A percentile compares a stretch with the other conserved stretches of the same genome.
These are phyloP conservation scores for Tricholoma furcatifolium DNA, from an alignment of 768 basidiomycete species.

Conservation along the genomic window DNA sequence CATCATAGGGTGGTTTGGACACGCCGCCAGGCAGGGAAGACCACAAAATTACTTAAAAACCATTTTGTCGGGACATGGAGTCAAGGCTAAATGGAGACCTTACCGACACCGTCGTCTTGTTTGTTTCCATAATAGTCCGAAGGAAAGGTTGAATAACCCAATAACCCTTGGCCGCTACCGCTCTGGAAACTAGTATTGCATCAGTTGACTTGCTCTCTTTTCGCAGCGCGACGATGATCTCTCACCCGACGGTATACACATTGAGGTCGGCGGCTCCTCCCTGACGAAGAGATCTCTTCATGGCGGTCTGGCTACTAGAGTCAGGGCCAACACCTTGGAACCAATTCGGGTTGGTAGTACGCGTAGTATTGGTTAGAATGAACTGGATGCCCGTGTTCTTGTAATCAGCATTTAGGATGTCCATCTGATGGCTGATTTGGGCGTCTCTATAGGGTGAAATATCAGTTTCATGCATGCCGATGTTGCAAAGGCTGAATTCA, in stretches of 20 bases:
- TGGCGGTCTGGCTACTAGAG: slow-evolving; percentile 36
- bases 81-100: background rate
- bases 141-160: slow-evolving; percentile 56
- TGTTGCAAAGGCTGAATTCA: slow-evolving; percentile 17
- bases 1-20: slow-evolving; percentile 36
- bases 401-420: slow-evolving; percentile 43
- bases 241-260: slow-evolving; percentile 49
- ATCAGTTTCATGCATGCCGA: background rate
- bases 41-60: slow-evolving; percentile 21
- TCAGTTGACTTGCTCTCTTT: background rate
- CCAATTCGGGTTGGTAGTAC: slow-evolving; percentile 47
- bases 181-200: slow-evolving; percentile 20
- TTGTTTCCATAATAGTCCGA: slow-evolving; percentile 34
- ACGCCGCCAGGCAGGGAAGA: slow-evolving; percentile 41
- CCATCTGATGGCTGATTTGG: slow-evolving; percentile 34
- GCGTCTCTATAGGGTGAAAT: background rate
- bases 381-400: slow-evolving; percentile 33
- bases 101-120: slow-evolving; percentile 44
- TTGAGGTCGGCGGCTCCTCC: slow-evolving; percentile 44
- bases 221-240: background rate
- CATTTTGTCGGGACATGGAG: background rate
- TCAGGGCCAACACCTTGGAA: slow-evolving; percentile 42
- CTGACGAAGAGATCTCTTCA: slow-evolving; percentile 45
- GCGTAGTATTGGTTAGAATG: slow-evolving; percentile 37
- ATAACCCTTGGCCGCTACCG: slow-evolving; percentile 32